These are phyloP conservation scores for Syzygium aromaticum DNA, from an alignment of 345 rosid genomes.

Conservation along the genomic window DNA sequence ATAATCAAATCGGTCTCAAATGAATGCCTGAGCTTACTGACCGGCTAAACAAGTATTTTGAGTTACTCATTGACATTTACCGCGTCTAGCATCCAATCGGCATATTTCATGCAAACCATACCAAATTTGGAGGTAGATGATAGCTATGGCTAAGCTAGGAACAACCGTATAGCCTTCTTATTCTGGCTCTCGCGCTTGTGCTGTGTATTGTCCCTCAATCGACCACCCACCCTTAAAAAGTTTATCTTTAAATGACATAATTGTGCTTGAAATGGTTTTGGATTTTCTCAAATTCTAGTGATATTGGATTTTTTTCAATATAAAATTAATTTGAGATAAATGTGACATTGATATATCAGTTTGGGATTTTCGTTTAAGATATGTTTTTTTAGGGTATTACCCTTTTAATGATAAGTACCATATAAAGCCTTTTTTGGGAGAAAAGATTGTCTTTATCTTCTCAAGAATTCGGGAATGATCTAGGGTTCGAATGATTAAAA, in stretches of 20 bases:
- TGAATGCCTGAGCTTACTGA: rapidly evolving
- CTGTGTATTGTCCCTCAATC: rapidly evolving
- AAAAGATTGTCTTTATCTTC: background rate
- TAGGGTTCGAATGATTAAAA: background rate
- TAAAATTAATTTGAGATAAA: rapidly evolving
- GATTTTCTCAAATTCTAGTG: rapidly evolving
- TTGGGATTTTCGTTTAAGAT: too few relatives aligned
- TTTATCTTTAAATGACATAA: conserved; percentile 10
- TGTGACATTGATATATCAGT: rapidly evolving
- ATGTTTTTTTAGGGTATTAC: rapidly evolving
- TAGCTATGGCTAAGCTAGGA: background rate
- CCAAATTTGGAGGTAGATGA: background rate
- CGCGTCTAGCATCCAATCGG: rapidly evolving
- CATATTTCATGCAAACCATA: background rate
- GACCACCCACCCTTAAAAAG: background rate
- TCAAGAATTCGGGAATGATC: background rate
- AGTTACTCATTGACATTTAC: rapidly evolving
- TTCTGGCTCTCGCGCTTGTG: background rate
- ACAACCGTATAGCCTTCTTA: background rate
- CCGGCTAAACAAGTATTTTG: rapidly evolving
- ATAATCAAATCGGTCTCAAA: rapidly evolving
- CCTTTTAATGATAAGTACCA: rapidly evolving
- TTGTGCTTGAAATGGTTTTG: conserved; percentile 28
- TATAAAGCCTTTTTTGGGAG: rapidly evolving
- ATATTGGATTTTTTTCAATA: background rate